Evolutionary conservation across 2,329 filamentous ascomycete genomes (phyloP), one percentile per base, ranked within the genome.

Genomic region (Ilyonectria destructans): DNA sequence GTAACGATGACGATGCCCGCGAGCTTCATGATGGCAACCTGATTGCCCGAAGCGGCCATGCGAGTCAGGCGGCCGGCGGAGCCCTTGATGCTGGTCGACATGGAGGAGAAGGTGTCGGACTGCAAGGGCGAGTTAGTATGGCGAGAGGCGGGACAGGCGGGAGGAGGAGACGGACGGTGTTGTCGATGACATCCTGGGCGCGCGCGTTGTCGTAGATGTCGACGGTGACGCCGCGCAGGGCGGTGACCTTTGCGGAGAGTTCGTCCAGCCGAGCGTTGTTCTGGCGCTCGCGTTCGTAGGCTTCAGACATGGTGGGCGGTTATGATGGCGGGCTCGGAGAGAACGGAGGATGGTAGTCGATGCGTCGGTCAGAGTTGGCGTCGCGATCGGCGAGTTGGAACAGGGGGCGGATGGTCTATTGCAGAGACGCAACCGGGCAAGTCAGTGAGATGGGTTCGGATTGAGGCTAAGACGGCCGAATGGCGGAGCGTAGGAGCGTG

Each of bases 121-220:
- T 96, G 71, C 54, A 23, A 46, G 40, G 49, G 45, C 55, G 40
- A 45, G 63, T 73, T 60, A 75, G 67, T 21, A 15, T 4, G 35
- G 33, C 48, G 29, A 46, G 29, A 12, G 23, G 48, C 33, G 43
- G 26, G 21, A 52, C 13, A 26, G 49, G 33, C 10, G n/a, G 63
- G 29, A 37, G 29, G 51, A 17, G 45, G 43, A 35, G 43, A 72
- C 90, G 66, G 87, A 97, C 94, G 45, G 93, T 96, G 77, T 90
- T 91, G 82, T 99, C 94, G 74, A 99, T 93, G 71, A 97, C 89
- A 73, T 93, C 90, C 77, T 98, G 96, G 75, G 93, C 90, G 66
- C 94, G 90, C 57, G 96, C 96, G 80, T 96, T 95, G 84, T 98
- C 95, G 87, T 98, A 98, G 78, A 99, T 99, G 85, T 99, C 95